phyloP scores from a whole-genome alignment of 2,329 filamentous ascomycete genomes.

The Shiraia sp. region DNA sequence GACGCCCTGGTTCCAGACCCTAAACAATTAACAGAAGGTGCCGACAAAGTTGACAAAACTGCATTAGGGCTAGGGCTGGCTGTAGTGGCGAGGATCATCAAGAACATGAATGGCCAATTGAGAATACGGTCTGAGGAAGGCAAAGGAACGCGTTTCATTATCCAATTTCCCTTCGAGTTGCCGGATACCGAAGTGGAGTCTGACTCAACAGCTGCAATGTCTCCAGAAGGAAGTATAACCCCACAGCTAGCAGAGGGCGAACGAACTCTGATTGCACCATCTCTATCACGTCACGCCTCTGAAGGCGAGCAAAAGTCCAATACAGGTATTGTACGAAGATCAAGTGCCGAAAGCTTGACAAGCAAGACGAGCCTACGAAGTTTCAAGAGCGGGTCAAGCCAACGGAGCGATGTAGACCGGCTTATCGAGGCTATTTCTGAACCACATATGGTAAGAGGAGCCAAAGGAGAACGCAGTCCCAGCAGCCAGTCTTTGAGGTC shows the following conservation, averaged over 20 bases:
- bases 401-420: constrained; percentile 67
- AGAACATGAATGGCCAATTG: constrained; percentile 89
- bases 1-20: constrained; percentile 38
- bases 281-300: constrained; percentile 28
- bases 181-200: constrained; percentile 47
- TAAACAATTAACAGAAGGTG: constrained; percentile 27
- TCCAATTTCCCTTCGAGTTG: constrained; percentile 75
- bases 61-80: constrained; percentile 83
- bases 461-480: constrained; percentile 20
- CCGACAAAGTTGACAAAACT: constrained; percentile 40
- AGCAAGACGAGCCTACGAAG: constrained; percentile 57
- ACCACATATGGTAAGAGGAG: constrained; percentile 47
- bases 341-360: constrained; percentile 50
- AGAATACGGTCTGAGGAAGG: constrained; percentile 82
- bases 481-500: constrained; percentile 29
- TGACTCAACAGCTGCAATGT: neutral
- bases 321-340: constrained; percentile 16
- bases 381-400: constrained; percentile 52
- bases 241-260: constrained; percentile 51
- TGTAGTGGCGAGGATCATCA: constrained; percentile 80
- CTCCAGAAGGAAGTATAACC: constrained; percentile 27
- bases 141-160: constrained; percentile 79
- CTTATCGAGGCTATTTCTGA: constrained; percentile 73
- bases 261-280: constrained; percentile 61
- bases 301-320: constrained; percentile 4